Percentiles rank a stretch among this genome's conserved stretches.
Conservation (phyloP, 2,329 filamentous ascomycete species). For the Elsinoe ampelina region DNA sequence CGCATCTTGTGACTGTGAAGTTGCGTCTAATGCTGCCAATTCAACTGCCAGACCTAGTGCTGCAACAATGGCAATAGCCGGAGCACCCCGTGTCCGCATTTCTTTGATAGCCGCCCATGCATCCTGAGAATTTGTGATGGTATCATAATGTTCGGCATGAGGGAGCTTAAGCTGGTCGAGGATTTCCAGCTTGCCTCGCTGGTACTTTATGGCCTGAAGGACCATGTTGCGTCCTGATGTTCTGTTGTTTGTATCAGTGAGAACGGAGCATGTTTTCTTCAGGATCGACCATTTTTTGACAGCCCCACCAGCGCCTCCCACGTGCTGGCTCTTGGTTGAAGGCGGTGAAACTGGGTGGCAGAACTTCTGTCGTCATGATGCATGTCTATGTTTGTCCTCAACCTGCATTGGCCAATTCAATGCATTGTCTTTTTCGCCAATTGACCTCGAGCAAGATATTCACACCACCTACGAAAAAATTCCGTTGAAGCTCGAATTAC, state of each 20-base stretch:
- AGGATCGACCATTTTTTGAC: background rate
- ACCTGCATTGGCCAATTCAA: background rate
- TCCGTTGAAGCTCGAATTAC: background rate
- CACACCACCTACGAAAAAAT: background rate
- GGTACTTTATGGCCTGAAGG: slow-evolving; percentile 71
- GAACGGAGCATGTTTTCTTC: background rate
- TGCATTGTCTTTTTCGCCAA: too few relatives aligned
- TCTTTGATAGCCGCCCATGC: slow-evolving; percentile 75
- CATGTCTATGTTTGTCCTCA: background rate
- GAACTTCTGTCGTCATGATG: slow-evolving; percentile 9
- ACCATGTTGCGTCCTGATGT: slow-evolving; percentile 33
- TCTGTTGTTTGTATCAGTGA: background rate
- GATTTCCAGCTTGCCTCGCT: slow-evolving; percentile 61
- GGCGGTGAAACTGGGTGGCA: background rate
- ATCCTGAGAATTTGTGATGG: slow-evolving; percentile 59
- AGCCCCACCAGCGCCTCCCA: background rate
- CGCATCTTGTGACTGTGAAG: slow-evolving; percentile 48
- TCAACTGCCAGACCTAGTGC: slow-evolving; percentile 82
- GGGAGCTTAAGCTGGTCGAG: slow-evolving; percentile 77
- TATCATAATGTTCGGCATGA: slow-evolving; percentile 69
- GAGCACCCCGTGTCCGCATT: slow-evolving; percentile 74
- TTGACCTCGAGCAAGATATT: too few relatives aligned
- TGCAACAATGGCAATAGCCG: slow-evolving; percentile 96
- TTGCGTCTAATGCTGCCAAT: slow-evolving; percentile 37
- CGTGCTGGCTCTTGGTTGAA: background rate